Evolutionary conservation across 2,329 filamentous ascomycete genomes (phyloP), one percentile per base, ranked within the genome.

Genomic region (Penicillium sp.): DNA sequence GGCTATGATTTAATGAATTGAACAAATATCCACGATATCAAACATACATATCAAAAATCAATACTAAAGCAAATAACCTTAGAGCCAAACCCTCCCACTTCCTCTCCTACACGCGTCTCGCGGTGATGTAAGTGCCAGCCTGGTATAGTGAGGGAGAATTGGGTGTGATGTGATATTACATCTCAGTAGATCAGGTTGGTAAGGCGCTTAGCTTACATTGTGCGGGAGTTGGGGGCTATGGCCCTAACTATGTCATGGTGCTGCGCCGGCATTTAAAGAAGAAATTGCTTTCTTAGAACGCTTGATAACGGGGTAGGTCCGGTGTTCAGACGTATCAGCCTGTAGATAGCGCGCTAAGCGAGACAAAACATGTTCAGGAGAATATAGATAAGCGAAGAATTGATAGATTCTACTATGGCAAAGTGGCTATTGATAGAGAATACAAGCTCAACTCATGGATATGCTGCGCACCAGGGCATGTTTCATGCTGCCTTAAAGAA

Each of bases 1-100:
- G 35, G 35, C 48, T 25, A 50, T 50, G 48, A 50, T 50, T 31
- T 41, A 50, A 50, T 50, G 48, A 50, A 50, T 41, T 26, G 33
- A 40, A 50, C n/a, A 27, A 41, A 47, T 40, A 40, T 40, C 7
- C n/a, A 40, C 18, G 33, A 37, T 37, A 40, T 40, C 37, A 40
- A n/a, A 40, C 8, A 40, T 40, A 7, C 8, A 22, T 12, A 22
- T 6, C 11, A 18, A n/a, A 29, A 6, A 12, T 12, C 27, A 31
- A 31, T 1, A 35, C 1, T 18, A n/a, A 37, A 37, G 33, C 7
- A 18, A 15, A 37, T 37, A 18, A 37, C 1, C 7, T n/a, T 37
- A 37, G n/a, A 37, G 8, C 11, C 29, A 31, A 12, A 1, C 9
- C 12, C 27, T 31, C 27, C 27, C 9, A 9, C 27, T 31, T 31